These are phyloP conservation scores for Filobasidium uniguttulatum DNA, from an alignment of 1,284 basidiomycete genomes.

Conservation along the genomic window DNA sequence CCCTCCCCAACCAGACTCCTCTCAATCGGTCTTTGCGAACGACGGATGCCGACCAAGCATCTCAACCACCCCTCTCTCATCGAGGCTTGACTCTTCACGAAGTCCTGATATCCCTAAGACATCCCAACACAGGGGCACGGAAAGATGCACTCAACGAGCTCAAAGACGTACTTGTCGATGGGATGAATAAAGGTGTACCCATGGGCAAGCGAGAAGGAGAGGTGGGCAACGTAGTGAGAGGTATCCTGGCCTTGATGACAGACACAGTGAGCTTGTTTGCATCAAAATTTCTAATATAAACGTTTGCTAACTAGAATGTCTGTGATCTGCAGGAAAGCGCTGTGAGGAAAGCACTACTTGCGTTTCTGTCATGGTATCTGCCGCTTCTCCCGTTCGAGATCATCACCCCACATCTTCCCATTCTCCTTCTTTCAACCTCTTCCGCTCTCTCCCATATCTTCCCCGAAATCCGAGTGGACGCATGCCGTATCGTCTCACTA, in stretches of 20 bases:
- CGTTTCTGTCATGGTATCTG: conserved; percentile 54
- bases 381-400: conserved; percentile 50
- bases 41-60: conserved; percentile 14
- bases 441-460: conserved; percentile 92
- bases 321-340: conserved; percentile 46
- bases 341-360: conserved; percentile 39
- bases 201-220: conserved; percentile 32
- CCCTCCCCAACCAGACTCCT: conserved; percentile 64
- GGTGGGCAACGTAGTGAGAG: conserved; percentile 52
- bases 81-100: conserved; percentile 65
- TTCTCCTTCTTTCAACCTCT: conserved; percentile 68
- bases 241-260: conserved; percentile 55
- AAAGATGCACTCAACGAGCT: conserved; percentile 73
- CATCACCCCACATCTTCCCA: conserved; percentile 54
- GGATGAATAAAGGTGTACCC: conserved; percentile 47
- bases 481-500: conserved; percentile 65
- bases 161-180: conserved; percentile 55
- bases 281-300: neutral
- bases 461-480: conserved; percentile 82
- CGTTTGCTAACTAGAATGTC: conserved; percentile 30
- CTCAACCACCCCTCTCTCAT: conserved; percentile 47
- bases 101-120: conserved; percentile 63
- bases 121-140: conserved; percentile 62
- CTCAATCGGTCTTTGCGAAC: conserved; percentile 23
- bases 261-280: conserved; percentile 51